A percentile compares a stretch with the other conserved stretches of the same genome.
Evolutionary conservation across 768 basidiomycete species (phyloP).

Genomic region (Suillus weaverae): DNA sequence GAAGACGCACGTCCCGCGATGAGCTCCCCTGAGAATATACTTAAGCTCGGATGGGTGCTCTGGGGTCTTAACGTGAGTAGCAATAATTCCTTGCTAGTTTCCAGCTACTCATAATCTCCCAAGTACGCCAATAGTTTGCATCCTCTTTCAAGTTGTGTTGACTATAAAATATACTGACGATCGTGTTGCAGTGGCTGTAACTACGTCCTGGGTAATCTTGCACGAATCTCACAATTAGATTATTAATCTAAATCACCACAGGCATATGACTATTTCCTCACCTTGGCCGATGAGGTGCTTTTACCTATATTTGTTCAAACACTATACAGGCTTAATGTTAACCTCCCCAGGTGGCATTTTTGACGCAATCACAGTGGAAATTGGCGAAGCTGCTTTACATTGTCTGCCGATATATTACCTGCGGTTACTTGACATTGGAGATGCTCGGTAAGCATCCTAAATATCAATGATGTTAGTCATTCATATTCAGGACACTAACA

Average conservation of each 20-base stretch:
- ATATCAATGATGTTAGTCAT: no score
- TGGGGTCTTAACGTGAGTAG: background rate
- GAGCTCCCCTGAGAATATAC: background rate
- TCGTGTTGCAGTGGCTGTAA: background rate
- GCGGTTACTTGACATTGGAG: background rate
- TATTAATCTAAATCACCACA: background rate
- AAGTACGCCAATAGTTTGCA: background rate
- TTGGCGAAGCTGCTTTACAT: background rate
- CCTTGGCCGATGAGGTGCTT: conserved; percentile 2
- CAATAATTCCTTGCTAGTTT: background rate
- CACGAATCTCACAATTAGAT: background rate
- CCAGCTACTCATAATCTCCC: no score
- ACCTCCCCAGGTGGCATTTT: background rate
- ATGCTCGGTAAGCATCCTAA: background rate
- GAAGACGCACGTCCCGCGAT: background rate
- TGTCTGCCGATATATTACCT: conserved; percentile 14
- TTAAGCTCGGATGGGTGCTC: background rate
- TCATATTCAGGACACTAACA: background rate
- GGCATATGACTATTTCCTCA: conserved; percentile 3
- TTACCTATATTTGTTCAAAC: background rate
- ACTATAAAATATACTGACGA: background rate
- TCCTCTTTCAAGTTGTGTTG: background rate
- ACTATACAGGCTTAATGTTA: background rate
- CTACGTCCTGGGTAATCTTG: background rate
- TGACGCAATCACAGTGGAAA: conserved; percentile 3